phyloP scores from a whole-genome alignment of 2,329 filamentous ascomycete genomes.

The Trichophyton mentagrophytes region DNA sequence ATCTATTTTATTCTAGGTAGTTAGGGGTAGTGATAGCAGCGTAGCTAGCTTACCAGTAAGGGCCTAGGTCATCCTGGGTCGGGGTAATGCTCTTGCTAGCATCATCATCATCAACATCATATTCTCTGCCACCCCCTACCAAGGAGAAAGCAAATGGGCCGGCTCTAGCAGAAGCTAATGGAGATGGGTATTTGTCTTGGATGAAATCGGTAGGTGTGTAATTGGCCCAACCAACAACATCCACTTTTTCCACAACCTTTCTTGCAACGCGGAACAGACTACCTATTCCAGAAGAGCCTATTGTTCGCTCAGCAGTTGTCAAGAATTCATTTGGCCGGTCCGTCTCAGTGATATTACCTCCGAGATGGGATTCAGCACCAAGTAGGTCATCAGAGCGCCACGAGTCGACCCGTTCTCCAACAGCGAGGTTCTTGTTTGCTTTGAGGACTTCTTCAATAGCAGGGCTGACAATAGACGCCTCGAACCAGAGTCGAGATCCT shows the following conservation, averaged over 20 bases:
- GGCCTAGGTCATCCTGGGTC: neutral
- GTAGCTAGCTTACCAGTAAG: neutral
- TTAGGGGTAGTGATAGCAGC: neutral
- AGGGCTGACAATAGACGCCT: constrained; percentile 27
- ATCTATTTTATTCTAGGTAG: neutral
- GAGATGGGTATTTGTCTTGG: neutral
- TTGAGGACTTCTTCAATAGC: constrained; percentile 24
- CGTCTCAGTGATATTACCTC: constrained; percentile 7
- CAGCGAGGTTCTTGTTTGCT: constrained; percentile 22
- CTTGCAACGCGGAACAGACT: constrained; percentile 22
- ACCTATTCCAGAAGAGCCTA: constrained; percentile 19
- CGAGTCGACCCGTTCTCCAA: constrained; percentile 24
- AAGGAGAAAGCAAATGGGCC: neutral
- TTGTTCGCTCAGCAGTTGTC: constrained; percentile 4
- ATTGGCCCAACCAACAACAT: constrained; percentile 25
- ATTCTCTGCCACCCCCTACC: neutral
- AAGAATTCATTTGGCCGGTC: neutral
- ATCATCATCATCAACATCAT: neutral
- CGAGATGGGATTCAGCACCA: constrained; percentile 15
- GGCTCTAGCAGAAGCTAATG: neutral
- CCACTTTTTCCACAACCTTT: constrained; percentile 26
- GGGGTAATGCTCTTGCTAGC: neutral
- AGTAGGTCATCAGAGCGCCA: constrained; percentile 23
- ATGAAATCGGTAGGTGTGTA: constrained; percentile 8
- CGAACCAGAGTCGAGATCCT: constrained; percentile 27